A percentile compares a stretch with the other conserved stretches of the same genome.
Conservation (phyloP, 139 green algal species). For the Chlorella sp. region DNA sequence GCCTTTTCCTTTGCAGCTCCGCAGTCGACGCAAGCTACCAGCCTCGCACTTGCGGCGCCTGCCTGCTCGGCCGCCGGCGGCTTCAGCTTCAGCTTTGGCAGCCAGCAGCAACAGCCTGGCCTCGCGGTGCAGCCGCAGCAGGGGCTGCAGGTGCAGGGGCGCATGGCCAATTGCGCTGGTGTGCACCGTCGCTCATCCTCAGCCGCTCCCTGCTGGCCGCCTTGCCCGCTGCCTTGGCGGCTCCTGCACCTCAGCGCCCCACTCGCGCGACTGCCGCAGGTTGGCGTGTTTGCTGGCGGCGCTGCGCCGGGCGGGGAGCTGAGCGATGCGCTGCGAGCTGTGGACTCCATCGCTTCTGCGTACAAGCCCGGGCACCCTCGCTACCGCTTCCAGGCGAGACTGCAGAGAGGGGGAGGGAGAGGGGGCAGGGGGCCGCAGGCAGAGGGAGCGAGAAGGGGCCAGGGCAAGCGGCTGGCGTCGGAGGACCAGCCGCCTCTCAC, state of each 20-base stretch:
- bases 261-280: background rate
- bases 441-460: no score
- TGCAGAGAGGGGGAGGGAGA: no score
- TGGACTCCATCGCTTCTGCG: constrained; percentile 49
- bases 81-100: background rate
- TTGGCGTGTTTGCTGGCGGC: constrained; percentile 4
- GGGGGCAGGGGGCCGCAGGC: no score
- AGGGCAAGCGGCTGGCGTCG: no score
- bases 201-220: constrained; percentile 21
- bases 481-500: no score
- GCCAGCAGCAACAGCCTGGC: constrained; percentile 9
- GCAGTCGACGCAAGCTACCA: background rate
- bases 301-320: constrained; percentile 22
- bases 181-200: no score
- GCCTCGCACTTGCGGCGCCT: background rate
- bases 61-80: background rate
- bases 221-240: constrained; percentile 2
- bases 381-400: constrained; percentile 71
- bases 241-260: background rate
- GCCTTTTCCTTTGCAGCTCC: constrained; percentile 23
- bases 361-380: constrained; percentile 29
- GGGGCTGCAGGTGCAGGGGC: no score
- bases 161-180: no score
- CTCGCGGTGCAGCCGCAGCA: constrained; percentile 19
- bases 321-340: constrained; percentile 41